A percentile compares a stretch with the other conserved stretches of the same genome.
These are phyloP conservation scores for Candida incommunis DNA, from an alignment of 805 yeast genomes.

Conservation along the genomic window DNA sequence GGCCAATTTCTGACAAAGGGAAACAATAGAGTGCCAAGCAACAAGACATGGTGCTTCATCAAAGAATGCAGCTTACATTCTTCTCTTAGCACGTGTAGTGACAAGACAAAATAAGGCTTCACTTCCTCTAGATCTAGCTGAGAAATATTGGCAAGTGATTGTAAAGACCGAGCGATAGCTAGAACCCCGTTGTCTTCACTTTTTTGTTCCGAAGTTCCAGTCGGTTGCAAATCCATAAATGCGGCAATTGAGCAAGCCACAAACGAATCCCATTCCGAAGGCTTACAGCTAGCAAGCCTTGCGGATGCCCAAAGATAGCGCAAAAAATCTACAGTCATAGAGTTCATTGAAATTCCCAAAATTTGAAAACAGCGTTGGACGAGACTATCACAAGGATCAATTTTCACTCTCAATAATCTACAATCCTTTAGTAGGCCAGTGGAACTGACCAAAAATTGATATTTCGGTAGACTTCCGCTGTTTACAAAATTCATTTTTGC, in stretches of 20 bases:
- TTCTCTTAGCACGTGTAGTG: slow-evolving; percentile 67
- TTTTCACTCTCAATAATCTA: neutral
- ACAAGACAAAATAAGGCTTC: slow-evolving; percentile 39
- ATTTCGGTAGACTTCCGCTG: neutral
- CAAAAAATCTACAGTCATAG: slow-evolving; percentile 41
- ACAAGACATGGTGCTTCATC: slow-evolving; percentile 21
- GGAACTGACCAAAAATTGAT: neutral
- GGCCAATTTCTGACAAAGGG: slow-evolving; percentile 45
- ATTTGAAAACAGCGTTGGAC: slow-evolving; percentile 34
- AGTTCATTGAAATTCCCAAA: slow-evolving; percentile 41
- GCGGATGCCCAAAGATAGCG: slow-evolving; percentile 54
- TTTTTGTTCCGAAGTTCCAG: neutral
- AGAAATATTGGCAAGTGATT: slow-evolving; percentile 2
- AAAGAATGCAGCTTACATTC: slow-evolving; percentile 50
- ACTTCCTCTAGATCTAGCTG: slow-evolving; percentile 18
- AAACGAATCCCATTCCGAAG: slow-evolving; percentile 49
- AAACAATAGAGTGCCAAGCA: slow-evolving; percentile 40
- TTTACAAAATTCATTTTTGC: neutral
- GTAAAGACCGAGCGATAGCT: slow-evolving; percentile 2
- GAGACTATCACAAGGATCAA: slow-evolving; percentile 32
- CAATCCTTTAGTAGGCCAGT: neutral
- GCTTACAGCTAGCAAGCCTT: slow-evolving; percentile 25
- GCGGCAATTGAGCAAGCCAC: slow-evolving; percentile 36
- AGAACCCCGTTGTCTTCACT: neutral
- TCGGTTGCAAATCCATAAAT: slow-evolving; percentile 3